A percentile compares a stretch with the other conserved stretches of the same genome.
Evolutionary conservation across 345 rosid genomes (phyloP).

Genomic region (Geranium rotundifolium): DNA sequence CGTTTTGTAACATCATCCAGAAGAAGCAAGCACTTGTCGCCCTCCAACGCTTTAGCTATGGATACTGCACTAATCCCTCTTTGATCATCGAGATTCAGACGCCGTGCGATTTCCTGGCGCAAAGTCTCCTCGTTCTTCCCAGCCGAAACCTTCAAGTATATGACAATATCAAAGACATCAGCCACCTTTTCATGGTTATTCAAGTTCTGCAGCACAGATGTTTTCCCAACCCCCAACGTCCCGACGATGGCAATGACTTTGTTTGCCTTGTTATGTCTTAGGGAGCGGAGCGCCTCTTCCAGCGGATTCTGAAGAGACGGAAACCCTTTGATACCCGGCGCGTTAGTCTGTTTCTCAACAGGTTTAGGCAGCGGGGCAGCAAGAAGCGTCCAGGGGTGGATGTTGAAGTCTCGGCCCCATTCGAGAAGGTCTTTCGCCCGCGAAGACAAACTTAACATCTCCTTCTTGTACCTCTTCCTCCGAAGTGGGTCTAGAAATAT

Average conservation of each 20-base stretch:
- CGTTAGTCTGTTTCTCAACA: background rate
- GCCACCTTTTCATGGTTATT: constrained; percentile 3
- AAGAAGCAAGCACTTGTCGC: constrained; percentile 3
- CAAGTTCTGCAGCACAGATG: constrained; percentile 9
- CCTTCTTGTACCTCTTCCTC: background rate
- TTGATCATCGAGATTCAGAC: background rate
- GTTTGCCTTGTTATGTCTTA: background rate
- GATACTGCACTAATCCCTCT: background rate
- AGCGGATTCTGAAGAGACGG: background rate
- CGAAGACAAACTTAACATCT: background rate
- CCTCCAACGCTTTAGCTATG: background rate
- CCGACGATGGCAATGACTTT: background rate
- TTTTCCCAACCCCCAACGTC: constrained; percentile 4
- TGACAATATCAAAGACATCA: constrained; percentile 1
- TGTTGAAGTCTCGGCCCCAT: background rate
- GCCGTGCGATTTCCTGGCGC: background rate
- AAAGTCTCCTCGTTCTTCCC: background rate
- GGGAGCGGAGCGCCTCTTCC: background rate
- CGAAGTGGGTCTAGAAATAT: background rate
- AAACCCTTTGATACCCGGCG: background rate
- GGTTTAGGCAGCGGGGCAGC: background rate
- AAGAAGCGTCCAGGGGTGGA: background rate
- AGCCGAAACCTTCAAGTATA: background rate
- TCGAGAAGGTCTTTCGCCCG: background rate
- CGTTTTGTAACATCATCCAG: constrained; percentile 2